Evolutionary conservation across 2,329 filamentous ascomycete species (phyloP).

Genomic region (Shiraia bambusicola): DNA sequence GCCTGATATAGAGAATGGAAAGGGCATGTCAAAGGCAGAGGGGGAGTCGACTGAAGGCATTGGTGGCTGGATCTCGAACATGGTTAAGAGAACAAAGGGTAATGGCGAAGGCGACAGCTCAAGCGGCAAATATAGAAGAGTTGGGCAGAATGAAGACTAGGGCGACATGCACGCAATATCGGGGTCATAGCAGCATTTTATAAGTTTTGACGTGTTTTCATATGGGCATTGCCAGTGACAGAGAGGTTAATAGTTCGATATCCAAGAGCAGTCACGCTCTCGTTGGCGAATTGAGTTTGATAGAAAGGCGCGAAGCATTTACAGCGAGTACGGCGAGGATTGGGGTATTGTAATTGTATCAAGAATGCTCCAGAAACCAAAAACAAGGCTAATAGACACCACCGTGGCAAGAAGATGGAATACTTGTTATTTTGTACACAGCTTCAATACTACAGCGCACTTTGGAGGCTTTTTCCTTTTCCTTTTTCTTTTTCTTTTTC

Average conservation of each 20-base stretch:
- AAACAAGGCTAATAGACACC: too few relatives aligned
- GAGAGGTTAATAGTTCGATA: slow-evolving; percentile 19
- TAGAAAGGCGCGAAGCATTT: slow-evolving; percentile 33
- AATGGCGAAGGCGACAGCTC: slow-evolving; percentile 46
- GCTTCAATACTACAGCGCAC: too few relatives aligned
- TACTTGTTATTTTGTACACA: too few relatives aligned
- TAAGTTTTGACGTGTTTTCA: slow-evolving; percentile 18
- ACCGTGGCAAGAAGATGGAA: neutral
- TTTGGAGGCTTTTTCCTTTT: too few relatives aligned
- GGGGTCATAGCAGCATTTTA: slow-evolving; percentile 19
- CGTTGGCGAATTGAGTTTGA: slow-evolving; percentile 25
- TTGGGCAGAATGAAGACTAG: slow-evolving; percentile 47
- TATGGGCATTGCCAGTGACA: slow-evolving; percentile 21
- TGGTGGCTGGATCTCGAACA: slow-evolving; percentile 68
- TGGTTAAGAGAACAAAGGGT: slow-evolving; percentile 59
- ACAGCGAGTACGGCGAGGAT: slow-evolving; percentile 13
- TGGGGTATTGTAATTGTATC: slow-evolving; percentile 12
- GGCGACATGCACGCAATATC: slow-evolving; percentile 2
- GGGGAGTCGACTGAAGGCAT: slow-evolving; percentile 55
- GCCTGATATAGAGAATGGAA: slow-evolving; percentile 61
- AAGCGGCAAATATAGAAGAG: slow-evolving; percentile 50
- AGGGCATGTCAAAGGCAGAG: slow-evolving; percentile 36
- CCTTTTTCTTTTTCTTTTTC: too few relatives aligned
- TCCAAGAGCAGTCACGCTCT: slow-evolving; percentile 22
- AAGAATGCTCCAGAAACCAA: too few relatives aligned